Percentiles rank a stretch among this genome's conserved stretches.
Evolutionary conservation across 192 early-diverging fungal genomes (phyloP).

Genomic region (Umbelopsis vinacea): DNA sequence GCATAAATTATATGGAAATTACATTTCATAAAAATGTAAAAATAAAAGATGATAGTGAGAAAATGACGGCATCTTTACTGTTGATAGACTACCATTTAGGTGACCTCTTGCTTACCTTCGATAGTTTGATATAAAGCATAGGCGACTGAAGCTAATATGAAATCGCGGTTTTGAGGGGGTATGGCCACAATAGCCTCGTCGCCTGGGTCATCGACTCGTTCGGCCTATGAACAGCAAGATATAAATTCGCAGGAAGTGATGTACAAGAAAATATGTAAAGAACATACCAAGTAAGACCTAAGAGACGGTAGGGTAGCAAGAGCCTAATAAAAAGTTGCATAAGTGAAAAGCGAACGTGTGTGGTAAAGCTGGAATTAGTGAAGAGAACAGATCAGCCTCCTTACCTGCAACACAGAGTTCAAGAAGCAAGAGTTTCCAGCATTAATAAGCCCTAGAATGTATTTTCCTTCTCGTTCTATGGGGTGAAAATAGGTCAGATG

Average conservation of each 20-base stretch:
- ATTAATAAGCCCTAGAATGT: constrained; percentile 76
- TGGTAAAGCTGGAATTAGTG: neutral
- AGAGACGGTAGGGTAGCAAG: constrained; percentile 38
- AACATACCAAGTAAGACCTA: constrained; percentile 38
- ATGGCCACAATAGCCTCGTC: constrained; percentile 36
- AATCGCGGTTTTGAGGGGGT: constrained; percentile 31
- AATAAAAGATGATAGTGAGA: constrained; percentile 7
- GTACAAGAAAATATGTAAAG: neutral
- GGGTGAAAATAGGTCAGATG: neutral
- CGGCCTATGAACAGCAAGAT: constrained; percentile 31
- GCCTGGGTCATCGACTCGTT: constrained; percentile 45
- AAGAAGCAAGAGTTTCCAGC: constrained; percentile 93
- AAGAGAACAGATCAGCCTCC: neutral
- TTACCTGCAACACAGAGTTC: constrained; percentile 87
- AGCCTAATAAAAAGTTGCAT: constrained; percentile 23
- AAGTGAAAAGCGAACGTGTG: neutral
- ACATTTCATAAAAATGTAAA: too few relatives aligned
- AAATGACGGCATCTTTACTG: neutral
- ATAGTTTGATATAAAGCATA: constrained; percentile 44
- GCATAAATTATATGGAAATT: neutral
- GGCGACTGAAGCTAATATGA: constrained; percentile 42
- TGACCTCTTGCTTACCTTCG: constrained; percentile 31
- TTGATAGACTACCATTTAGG: neutral
- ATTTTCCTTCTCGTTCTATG: constrained; percentile 39
- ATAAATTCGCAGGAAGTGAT: neutral